Evolutionary conservation across 129 eudicot species (phyloP).

Genomic region (Silybum marianum): DNA sequence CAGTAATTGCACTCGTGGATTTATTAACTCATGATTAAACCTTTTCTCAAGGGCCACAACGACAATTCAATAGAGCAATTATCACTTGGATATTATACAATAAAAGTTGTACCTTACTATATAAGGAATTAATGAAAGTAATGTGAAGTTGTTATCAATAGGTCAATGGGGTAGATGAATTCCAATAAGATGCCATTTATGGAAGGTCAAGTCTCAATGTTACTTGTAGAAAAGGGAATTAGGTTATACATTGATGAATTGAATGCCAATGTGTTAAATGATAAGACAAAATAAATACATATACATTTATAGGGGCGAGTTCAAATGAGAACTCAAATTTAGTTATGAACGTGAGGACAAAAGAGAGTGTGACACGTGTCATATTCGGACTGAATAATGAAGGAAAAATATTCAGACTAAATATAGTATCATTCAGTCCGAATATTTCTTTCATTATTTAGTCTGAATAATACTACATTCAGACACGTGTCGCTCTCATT

Average conservation of each 20-base stretch:
- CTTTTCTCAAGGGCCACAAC: conserved; percentile 1
- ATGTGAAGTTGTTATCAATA: conserved; percentile 6
- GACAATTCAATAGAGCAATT: neutral
- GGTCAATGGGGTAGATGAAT: conserved; percentile 30
- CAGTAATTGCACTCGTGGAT: neutral
- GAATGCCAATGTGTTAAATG: conserved; percentile 6
- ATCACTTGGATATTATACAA: conserved; percentile 1
- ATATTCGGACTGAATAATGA: too few relatives aligned
- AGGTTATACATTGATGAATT: conserved; percentile 9
- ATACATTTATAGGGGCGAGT: too few relatives aligned
- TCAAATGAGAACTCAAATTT: too few relatives aligned
- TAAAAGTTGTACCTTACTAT: conserved; percentile 4
- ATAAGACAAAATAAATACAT: neutral
- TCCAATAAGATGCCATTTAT: conserved; percentile 28
- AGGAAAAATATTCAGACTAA: too few relatives aligned
- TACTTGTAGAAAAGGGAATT: conserved; percentile 25
- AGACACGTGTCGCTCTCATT: too few relatives aligned
- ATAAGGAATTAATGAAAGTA: conserved; percentile 3
- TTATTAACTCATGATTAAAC: neutral
- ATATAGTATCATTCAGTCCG: too few relatives aligned
- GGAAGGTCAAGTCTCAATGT: conserved; percentile 22
- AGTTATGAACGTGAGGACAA: too few relatives aligned
- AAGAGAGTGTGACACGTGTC: too few relatives aligned
- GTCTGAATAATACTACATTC: too few relatives aligned
- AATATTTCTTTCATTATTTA: too few relatives aligned